Conservation (phyloP, 495 filamentous ascomycete genomes). For the Hypoxylon perforatum region DNA sequence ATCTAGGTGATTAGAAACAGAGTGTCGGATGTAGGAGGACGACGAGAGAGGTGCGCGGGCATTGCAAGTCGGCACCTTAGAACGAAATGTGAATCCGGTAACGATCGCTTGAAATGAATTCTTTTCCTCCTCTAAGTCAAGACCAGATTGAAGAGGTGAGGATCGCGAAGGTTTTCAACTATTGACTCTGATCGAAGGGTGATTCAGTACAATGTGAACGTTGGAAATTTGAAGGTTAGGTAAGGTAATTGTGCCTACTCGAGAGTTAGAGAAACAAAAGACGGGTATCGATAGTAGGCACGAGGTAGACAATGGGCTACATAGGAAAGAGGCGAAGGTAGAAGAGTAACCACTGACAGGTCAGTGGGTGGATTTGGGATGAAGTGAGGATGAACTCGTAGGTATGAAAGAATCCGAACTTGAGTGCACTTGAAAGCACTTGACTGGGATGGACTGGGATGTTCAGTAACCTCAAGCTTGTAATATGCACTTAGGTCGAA, state of each 20-base stretch:
- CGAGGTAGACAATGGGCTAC: neutral
- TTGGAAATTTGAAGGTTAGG: neutral
- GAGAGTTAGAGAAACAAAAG: neutral
- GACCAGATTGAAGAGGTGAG: neutral
- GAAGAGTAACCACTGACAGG: no score
- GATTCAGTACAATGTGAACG: neutral
- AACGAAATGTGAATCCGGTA: neutral
- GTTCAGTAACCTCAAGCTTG: neutral
- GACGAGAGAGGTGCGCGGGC: conserved; percentile 1
- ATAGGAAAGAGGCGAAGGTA: no score
- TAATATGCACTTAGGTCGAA: neutral
- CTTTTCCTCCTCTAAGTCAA: neutral
- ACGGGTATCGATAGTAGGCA: neutral
- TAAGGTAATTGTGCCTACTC: neutral
- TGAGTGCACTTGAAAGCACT: no score
- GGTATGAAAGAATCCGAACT: no score
- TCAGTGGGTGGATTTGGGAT: no score
- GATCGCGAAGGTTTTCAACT: neutral
- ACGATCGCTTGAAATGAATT: neutral
- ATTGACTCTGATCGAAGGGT: neutral
- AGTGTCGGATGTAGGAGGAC: neutral
- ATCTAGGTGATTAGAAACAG: conserved; percentile 10
- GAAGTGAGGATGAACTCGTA: no score
- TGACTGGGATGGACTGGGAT: no score
- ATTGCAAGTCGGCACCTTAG: conserved; percentile 10